Evolutionary conservation across 805 yeast species (phyloP), one percentile per base, ranked within the genome.

Genomic region (Cyberlindnera euphorbiiphila): DNA sequence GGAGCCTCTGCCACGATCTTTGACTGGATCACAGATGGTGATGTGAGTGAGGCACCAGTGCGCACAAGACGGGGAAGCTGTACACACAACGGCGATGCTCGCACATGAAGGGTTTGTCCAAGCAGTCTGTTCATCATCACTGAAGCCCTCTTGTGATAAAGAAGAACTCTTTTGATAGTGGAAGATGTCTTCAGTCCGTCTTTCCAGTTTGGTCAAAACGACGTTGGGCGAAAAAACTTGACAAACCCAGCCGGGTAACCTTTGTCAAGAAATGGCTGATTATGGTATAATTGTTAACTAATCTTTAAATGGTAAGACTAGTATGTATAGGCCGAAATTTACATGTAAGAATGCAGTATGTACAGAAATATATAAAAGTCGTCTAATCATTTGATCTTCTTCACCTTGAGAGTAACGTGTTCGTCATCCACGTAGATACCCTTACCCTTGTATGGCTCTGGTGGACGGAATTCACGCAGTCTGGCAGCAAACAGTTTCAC

Each of bases 381-480:
- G 4, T 22, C n/a, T 5, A 12, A 30, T 59, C 73, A 91, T 79
- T 93, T 91, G 61, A 91, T 85, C 74, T 88, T 91, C 74, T 86
- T 86, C 51, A 82, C 86, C 74, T 93, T 93, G 57, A 91, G 71
- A 59, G 78, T 81, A 61, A 93, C 83, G 34, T 94, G 87, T 68
- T 93, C 98, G 56, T 79, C 84, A 62, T 89, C 85, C 34, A 93
- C 82, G 59, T 83, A 93, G 34, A 93, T 83, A 57, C 99, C 99
- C 53, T 94, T 94, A 59, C 98, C 98, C 68, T 93, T 93, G 64
- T 93, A 93, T 26, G 97, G 97, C 67, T 93, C 99, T 31, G 99
- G 99, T 44, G 95, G 95, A 60, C 85, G 86, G 70, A 78, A 78
- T 52, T 76, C 76, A 61, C 98, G 81, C 48, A 93, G 71, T 40